Conservation (phyloP, 1,139 yeast species). For the Blastobotrys aristatus region DNA sequence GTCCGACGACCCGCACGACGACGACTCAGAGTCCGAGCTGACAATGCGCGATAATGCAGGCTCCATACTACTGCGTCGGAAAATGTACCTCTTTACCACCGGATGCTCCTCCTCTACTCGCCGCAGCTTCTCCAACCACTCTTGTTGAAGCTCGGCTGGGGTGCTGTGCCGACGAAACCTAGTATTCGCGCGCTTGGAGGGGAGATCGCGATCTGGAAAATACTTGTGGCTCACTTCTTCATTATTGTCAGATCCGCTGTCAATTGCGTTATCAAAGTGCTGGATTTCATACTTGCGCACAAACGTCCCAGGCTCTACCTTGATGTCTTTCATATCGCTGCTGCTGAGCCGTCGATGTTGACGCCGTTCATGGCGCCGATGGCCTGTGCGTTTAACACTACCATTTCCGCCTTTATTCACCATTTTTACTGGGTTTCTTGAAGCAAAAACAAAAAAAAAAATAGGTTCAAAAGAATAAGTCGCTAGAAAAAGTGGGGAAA, state of each 20-base stretch:
- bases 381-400: not conserved
- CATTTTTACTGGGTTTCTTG: not conserved
- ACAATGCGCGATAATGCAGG: too few species aligned
- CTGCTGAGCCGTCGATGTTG: slow-evolving; percentile 2
- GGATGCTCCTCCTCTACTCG: not conserved
- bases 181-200: slow-evolving; percentile 7
- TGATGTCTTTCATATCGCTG: not conserved
- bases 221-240: slow-evolving; percentile 6
- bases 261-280: slow-evolving; percentile 5
- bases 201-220: slow-evolving; percentile 2
- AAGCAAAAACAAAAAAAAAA: not conserved
- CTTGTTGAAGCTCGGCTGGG: slow-evolving; percentile 7
- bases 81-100: slow-evolving; percentile 4
- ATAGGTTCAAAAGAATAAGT: not conserved
- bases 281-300: not conserved
- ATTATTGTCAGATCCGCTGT: not conserved
- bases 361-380: slow-evolving; percentile 5
- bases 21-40: not conserved
- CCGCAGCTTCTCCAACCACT: too few species aligned
- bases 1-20: not conserved
- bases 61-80: not conserved
- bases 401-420: slow-evolving; percentile 2
- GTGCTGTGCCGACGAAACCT: slow-evolving; percentile 11
- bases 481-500: too few species aligned
- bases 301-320: not conserved